Conservation (phyloP, 2,329 filamentous ascomycete genomes). For the Incumbomyces lentus region DNA sequence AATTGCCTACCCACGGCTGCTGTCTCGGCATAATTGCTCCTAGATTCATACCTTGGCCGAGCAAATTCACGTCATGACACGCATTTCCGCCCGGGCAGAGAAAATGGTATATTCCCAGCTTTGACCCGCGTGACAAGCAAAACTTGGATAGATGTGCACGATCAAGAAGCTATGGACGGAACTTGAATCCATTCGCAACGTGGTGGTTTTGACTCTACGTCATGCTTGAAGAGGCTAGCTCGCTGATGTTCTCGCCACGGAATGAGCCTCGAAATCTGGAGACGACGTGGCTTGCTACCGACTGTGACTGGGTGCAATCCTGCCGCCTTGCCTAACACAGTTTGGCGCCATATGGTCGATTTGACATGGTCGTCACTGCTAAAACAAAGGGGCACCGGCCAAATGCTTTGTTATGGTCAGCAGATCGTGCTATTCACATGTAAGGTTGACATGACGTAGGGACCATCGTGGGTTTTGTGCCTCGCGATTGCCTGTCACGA, state of each 20-base stretch:
- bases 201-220: background rate
- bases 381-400: background rate
- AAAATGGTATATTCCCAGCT: background rate
- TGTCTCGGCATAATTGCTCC: too few species aligned
- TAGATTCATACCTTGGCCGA: too few species aligned
- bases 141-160: background rate
- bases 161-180: background rate
- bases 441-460: background rate
- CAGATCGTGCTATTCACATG: background rate
- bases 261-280: background rate
- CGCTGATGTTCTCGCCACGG: background rate
- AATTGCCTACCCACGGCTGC: too few species aligned
- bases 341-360: background rate
- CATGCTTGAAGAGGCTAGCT: background rate
- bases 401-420: background rate
- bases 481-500: conserved; percentile 3
- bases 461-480: background rate
- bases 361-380: background rate
- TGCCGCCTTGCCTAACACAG: background rate
- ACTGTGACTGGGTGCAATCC: background rate
- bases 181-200: background rate
- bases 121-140: background rate
- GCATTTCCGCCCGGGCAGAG: background rate
- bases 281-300: background rate
- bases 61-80: too few species aligned